Conservation (phyloP, 1,284 basidiomycete genomes). For the Anthracocystis walkeri region DNA sequence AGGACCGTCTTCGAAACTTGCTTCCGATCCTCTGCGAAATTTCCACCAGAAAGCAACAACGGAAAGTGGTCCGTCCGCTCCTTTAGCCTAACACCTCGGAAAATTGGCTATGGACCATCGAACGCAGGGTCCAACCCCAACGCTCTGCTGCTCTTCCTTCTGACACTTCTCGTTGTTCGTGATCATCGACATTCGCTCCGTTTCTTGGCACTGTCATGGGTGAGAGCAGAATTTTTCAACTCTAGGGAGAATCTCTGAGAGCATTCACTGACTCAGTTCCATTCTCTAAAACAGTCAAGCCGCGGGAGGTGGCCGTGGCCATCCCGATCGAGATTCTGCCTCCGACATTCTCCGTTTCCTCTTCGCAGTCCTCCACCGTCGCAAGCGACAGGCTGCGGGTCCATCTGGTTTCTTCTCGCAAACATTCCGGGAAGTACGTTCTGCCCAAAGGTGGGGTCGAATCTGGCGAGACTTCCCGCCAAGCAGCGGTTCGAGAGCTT, state of each 20-base stretch:
- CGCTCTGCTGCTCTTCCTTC: neutral
- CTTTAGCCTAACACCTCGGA: neutral
- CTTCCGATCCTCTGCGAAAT: too few species aligned
- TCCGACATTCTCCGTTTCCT: neutral
- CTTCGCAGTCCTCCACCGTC: neutral
- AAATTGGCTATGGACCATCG: neutral
- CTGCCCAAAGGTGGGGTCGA: conserved; percentile 68
- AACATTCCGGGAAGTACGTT: conserved; percentile 56
- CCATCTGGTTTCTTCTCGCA: conserved; percentile 62
- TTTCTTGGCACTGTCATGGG: neutral
- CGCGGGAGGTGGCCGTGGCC: conserved; percentile 53
- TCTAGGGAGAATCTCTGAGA: too few species aligned
- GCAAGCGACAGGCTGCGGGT: conserved; percentile 13
- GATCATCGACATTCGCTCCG: neutral
- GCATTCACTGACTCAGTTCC: neutral
- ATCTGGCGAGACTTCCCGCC: conserved; percentile 46
- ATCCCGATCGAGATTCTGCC: conserved; percentile 32
- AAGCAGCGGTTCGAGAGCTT: conserved; percentile 60
- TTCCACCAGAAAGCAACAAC: neutral
- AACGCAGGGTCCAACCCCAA: conserved; percentile 14
- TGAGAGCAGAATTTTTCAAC: neutral
- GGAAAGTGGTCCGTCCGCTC: conserved; percentile 2
- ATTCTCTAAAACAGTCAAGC: conserved; percentile 10
- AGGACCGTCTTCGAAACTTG: too few species aligned
- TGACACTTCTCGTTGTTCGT: neutral